A percentile compares a stretch with the other conserved stretches of the same genome.
phyloP scores from a whole-genome alignment of 2,329 filamentous ascomycete species.

The Phyllosticta capitalensis region DNA sequence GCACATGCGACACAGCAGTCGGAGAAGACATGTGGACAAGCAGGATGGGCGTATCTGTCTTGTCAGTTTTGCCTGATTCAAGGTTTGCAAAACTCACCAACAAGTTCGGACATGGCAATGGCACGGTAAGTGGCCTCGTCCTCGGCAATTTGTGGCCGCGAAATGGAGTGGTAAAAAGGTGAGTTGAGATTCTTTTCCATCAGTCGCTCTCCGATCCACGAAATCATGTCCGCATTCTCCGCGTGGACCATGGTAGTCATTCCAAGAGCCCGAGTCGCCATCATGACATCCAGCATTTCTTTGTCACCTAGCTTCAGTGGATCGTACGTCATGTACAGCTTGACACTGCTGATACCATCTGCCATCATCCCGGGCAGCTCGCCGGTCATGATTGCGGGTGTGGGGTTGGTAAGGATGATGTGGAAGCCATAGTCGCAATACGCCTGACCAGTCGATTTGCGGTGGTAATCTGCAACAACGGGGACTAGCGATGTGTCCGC shows the following conservation, averaged over 20 bases:
- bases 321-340: slow-evolving; percentile 45
- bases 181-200: slow-evolving; percentile 20
- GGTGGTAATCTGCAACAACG: slow-evolving; percentile 40
- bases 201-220: slow-evolving; percentile 41
- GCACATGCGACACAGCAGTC: slow-evolving; percentile 23
- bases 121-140: slow-evolving; percentile 41
- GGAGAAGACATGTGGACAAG: slow-evolving; percentile 44
- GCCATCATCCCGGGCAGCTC: slow-evolving; percentile 34
- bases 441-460: slow-evolving; percentile 33
- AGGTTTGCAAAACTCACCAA: slow-evolving; percentile 15
- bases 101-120: slow-evolving; percentile 41
- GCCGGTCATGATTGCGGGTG: slow-evolving; percentile 27
- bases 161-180: slow-evolving; percentile 38
- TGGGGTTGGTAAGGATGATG: slow-evolving; percentile 41
- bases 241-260: slow-evolving; percentile 44
- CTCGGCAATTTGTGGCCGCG: slow-evolving; percentile 8
- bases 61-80: no score
- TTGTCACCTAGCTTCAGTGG: slow-evolving; percentile 35
- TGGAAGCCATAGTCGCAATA: slow-evolving; percentile 52
- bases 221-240: slow-evolving; percentile 40
- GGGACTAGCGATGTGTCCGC: slow-evolving; percentile 36
- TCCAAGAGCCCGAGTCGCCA: slow-evolving; percentile 35
- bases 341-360: slow-evolving; percentile 39
- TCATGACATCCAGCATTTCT: slow-evolving; percentile 43
- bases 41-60: slow-evolving; percentile 40